These are phyloP conservation scores for Phaeomoniella chlamydospora DNA, from an alignment of 2,329 filamentous ascomycete species.

Conservation along the genomic window DNA sequence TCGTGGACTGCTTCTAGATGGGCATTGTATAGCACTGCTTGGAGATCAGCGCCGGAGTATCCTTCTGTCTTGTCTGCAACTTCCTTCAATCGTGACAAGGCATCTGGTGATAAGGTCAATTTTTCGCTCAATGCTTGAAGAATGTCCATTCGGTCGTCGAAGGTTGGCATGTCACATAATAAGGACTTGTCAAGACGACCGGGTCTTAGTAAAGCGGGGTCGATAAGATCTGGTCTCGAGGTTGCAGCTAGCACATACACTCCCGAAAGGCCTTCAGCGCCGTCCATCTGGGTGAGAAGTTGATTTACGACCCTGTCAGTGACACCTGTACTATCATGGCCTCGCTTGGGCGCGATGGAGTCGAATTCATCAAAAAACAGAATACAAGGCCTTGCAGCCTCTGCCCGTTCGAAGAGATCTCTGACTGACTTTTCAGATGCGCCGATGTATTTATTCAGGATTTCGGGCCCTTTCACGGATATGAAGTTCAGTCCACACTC, in stretches of 20 bases:
- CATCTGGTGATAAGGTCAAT: slow-evolving; percentile 54
- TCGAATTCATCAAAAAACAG: slow-evolving; percentile 99
- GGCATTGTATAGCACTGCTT: slow-evolving; percentile 89
- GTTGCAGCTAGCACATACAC: slow-evolving; percentile 96
- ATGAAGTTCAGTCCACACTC: slow-evolving; percentile 98
- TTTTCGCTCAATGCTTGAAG: slow-evolving; percentile 71
- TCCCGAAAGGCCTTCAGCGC: slow-evolving; percentile 83
- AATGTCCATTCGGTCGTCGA: slow-evolving; percentile 77
- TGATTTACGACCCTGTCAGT: slow-evolving; percentile 98
- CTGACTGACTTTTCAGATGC: slow-evolving; percentile 93
- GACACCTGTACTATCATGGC: slow-evolving; percentile 95
- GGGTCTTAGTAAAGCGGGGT: slow-evolving; percentile 80
- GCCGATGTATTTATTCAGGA: slow-evolving; percentile 97
- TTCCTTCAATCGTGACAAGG: slow-evolving; percentile 51
- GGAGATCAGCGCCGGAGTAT: slow-evolving; percentile 86
- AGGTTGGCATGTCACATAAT: slow-evolving; percentile 73
- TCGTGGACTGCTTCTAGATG: slow-evolving; percentile 96
- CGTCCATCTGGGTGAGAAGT: slow-evolving; percentile 96
- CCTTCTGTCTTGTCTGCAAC: slow-evolving; percentile 71
- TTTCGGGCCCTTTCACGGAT: slow-evolving; percentile 93
- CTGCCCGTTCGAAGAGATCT: slow-evolving; percentile 85
- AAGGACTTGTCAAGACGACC: slow-evolving; percentile 88
- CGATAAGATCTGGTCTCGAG: slow-evolving; percentile 83
- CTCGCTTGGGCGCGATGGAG: slow-evolving; percentile 90
- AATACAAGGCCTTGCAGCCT: slow-evolving; percentile 81